A percentile compares a stretch with the other conserved stretches of the same genome.
These are phyloP conservation scores for Globomyces sp. DNA, from an alignment of 371 early-diverging fungal species.

Conservation along the genomic window DNA sequence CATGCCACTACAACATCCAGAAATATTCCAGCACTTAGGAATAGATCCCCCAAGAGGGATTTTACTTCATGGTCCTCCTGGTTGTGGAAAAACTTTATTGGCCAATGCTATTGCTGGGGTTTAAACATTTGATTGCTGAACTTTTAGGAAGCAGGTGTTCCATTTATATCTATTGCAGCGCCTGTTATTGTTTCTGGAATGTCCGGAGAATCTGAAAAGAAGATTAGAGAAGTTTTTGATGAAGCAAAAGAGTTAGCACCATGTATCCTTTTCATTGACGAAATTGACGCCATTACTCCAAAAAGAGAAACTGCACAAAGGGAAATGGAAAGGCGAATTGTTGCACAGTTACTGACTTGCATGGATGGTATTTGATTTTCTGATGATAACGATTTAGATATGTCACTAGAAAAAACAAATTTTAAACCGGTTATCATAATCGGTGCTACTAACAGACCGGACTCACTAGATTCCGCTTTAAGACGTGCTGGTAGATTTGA, in stretches of 20 bases:
- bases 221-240: conserved; percentile 97
- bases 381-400: conserved; percentile 13
- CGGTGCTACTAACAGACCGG: conserved; percentile 99
- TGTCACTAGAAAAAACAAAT: conserved; percentile 75
- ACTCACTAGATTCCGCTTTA: conserved; percentile 96
- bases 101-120: conserved; percentile 96
- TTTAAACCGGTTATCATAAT: conserved; percentile 95
- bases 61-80: conserved; percentile 97
- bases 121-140: conserved; percentile 42
- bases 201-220: conserved; percentile 99
- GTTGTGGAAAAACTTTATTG: conserved; percentile 76
- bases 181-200: conserved; percentile 99
- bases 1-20: conserved; percentile 96
- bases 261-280: conserved; percentile 98
- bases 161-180: conserved; percentile 95
- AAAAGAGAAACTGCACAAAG: conserved; percentile 98
- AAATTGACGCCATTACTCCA: conserved; percentile 99
- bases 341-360: conserved; percentile 98
- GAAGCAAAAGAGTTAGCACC: conserved; percentile 92
- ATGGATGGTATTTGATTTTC: conserved; percentile 77
- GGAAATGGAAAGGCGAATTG: conserved; percentile 99
- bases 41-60: conserved; percentile 97
- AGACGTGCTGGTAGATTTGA: conserved; percentile 98
- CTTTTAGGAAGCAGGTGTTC: conserved; percentile 83
- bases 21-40: conserved; percentile 93